Percentiles rank a stretch among this genome's conserved stretches.
These are phyloP conservation scores for Cucurbita maxima DNA, from an alignment of 306 rosid species.

Conservation along the genomic window DNA sequence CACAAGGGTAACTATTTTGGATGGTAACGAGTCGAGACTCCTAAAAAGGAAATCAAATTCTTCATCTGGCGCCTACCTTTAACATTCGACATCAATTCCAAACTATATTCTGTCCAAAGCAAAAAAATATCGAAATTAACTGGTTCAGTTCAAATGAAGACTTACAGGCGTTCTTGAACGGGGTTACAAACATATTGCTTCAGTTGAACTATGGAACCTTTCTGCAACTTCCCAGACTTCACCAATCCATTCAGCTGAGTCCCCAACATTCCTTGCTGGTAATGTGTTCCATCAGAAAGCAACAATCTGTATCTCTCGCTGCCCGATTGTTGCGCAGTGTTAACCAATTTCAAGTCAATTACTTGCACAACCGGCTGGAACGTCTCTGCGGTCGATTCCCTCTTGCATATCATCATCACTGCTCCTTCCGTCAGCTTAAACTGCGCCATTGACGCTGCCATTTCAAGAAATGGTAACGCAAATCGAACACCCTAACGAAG, in stretches of 20 bases:
- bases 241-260: constrained; percentile 49
- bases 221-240: constrained; percentile 30
- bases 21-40: neutral
- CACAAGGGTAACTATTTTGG: neutral
- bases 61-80: neutral
- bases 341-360: constrained; percentile 35
- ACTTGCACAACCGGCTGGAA: constrained; percentile 55
- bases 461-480: neutral
- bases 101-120: neutral
- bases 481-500: neutral
- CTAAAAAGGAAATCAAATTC: neutral
- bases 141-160: neutral
- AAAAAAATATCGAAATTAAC: neutral
- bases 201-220: constrained; percentile 45
- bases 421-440: constrained; percentile 42
- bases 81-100: neutral
- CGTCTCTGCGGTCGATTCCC: constrained; percentile 13
- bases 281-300: constrained; percentile 51
- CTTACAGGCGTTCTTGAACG: constrained; percentile 61
- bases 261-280: constrained; percentile 66
- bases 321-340: constrained; percentile 21
- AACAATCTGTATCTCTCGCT: constrained; percentile 46
- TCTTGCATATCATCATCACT: constrained; percentile 29
- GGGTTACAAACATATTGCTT: constrained; percentile 34
- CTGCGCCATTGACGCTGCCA: constrained; percentile 35